Evolutionary conservation across 1,139 yeast genomes (phyloP), one percentile per base, ranked within the genome.

Genomic region (Wickerhamomyces sp.): DNA sequence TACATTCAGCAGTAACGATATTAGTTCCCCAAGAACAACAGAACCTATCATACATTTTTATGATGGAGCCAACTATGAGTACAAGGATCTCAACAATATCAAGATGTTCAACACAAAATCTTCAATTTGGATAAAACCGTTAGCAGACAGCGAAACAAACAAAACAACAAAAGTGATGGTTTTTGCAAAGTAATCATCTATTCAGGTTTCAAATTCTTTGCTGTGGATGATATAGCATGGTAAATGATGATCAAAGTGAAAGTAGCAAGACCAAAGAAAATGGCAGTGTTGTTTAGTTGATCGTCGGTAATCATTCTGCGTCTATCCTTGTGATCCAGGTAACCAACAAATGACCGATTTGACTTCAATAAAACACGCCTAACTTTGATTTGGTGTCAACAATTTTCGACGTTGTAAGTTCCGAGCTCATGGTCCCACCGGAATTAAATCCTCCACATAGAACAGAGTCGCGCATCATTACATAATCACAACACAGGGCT

Each of bases 201-300:
- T 33, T 47, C 43, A 9, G 47, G 6, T 34, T 52, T 52, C 13
- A 50, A 33, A 27, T 43, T 46, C 44, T 54, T 55, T 27, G 53
- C 38, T 4, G 56, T 54, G 15, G 75, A 67, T 34, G 68, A 62
- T 37, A 77, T 63, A 38, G 73, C 64, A 57, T 88, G 94, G 65
- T 84, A 90, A 6, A 84, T 70, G 42, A 87, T 68, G 43, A 90
- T 85, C 55, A 90, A 73, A 4, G 80, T 73, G 63, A 89, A 76
- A 46, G 95, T 81, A 11, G 79, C 67, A 48, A 88, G 65, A 7
- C 96, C 97, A 58, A 86, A 83, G n/a, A 80, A 67, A 45, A 87
- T 74, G 45, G 89, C 94, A 44, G 88, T 71, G 41, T 78, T 70
- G 63, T 89, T 81, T 63, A 90, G 76, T 66, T 89, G 93, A 48